A percentile compares a stretch with the other conserved stretches of the same genome.
Conservation (phyloP, 305 asterid genomes). For the Salvia sclarea region DNA sequence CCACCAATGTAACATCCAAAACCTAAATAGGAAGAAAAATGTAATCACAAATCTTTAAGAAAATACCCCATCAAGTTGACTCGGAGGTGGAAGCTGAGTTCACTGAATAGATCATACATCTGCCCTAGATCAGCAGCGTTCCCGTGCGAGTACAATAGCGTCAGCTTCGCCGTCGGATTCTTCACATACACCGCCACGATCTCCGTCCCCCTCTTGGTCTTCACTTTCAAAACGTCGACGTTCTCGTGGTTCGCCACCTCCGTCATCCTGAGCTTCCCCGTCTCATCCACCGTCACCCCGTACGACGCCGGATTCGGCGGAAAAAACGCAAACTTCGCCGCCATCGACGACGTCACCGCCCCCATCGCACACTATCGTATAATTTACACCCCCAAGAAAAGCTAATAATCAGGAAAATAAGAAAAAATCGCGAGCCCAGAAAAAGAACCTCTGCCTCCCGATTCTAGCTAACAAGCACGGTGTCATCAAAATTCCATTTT, state of each 20-base stretch:
- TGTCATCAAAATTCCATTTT: conserved; percentile 12
- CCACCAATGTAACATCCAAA: conserved; percentile 4
- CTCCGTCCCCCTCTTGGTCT: conserved; percentile 76
- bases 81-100: conserved; percentile 84
- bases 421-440: neutral
- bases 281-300: conserved; percentile 51
- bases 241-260: conserved; percentile 77
- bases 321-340: conserved; percentile 92
- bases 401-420: neutral
- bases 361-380: conserved; percentile 56
- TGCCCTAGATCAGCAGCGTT: conserved; percentile 99
- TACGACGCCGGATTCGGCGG: conserved; percentile 96
- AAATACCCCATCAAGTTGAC: conserved; percentile 88
- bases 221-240: conserved; percentile 79
- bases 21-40: neutral
- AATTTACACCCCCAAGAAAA: neutral
- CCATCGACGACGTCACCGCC: conserved; percentile 92
- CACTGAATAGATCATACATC: conserved; percentile 87
- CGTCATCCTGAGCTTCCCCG: conserved; percentile 77
- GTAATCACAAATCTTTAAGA: conserved; percentile 5
- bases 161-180: conserved; percentile 78
- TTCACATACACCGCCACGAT: conserved; percentile 77
- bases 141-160: conserved; percentile 89
- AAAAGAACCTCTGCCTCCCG: neutral
- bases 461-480: neutral